These are phyloP conservation scores for Gyromitra esculenta DNA, from an alignment of 2,329 filamentous ascomycete genomes.

Conservation along the genomic window DNA sequence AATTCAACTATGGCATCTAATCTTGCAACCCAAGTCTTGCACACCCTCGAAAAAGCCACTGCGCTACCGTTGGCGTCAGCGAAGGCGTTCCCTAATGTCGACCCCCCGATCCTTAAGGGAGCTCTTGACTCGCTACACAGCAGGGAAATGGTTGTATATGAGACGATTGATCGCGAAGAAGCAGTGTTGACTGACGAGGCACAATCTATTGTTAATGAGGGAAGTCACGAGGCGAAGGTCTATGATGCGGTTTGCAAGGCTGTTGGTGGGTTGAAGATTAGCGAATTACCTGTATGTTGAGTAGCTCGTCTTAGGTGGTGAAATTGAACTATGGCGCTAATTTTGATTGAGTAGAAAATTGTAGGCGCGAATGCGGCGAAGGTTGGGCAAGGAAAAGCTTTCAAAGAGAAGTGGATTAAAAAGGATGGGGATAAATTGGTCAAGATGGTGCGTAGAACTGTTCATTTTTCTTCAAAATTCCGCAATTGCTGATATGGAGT, in stretches of 20 bases:
- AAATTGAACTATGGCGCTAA: conserved; percentile 37
- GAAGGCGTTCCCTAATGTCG: conserved; percentile 73
- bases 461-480: background rate
- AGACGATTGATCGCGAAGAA: conserved; percentile 82
- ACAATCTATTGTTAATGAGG: conserved; percentile 75
- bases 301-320: conserved; percentile 58
- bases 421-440: conserved; percentile 69
- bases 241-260: conserved; percentile 77
- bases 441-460: conserved; percentile 62
- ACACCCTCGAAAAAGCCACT: conserved; percentile 69
- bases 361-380: conserved; percentile 80
- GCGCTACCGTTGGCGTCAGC: conserved; percentile 72
- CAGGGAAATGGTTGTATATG: conserved; percentile 85
- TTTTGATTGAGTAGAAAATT: conserved; percentile 63
- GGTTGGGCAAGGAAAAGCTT: conserved; percentile 93
- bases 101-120: conserved; percentile 79
- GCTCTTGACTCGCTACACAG: conserved; percentile 86
- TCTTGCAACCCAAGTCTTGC: conserved; percentile 72
- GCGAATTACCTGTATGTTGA: conserved; percentile 68
- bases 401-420: conserved; percentile 81
- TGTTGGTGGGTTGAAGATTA: conserved; percentile 81
- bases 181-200: conserved; percentile 78
- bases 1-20: conserved; percentile 61
- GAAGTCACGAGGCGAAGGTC: conserved; percentile 83
- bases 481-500: conserved; percentile 19